Evolutionary conservation across 208 protist genomes (phyloP), one percentile per base, ranked within the genome.

Genomic region (Angomonas ambiguus): DNA sequence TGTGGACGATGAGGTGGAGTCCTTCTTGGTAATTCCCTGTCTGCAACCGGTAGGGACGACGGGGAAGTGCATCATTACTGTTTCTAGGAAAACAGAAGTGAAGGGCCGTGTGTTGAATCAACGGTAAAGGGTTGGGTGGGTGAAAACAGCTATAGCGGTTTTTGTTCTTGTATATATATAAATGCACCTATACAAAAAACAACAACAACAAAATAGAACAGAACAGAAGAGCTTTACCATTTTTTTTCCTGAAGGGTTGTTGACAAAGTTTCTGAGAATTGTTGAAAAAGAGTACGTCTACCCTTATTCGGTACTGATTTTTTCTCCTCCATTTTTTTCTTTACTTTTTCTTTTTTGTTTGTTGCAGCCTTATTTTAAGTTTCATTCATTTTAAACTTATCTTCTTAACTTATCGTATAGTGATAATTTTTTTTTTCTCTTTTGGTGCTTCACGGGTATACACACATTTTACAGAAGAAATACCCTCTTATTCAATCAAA

Each of bases 21-120:
- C 91, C 10, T 24, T 91, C 35, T 42, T 96, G 27, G 51, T 93
- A 30, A 79, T 96, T 27, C 85, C 91, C 10, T 92, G 82, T 65
- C 65, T 96, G 34, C 87, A 94, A 71, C 91, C 91, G 20, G 76
- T 82, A 11, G 84, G 90, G 6, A 79, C 83, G 0, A 33, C 62
- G n/a, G 88, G 80, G 18, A 65, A 49, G 10, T 85, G 85, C 55
- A 51, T 81, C 4, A 72, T 94, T 11, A 82, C 70, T 10, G 74
- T 92, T 1, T 76, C 80, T 2, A 71, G 76, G 6, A n/a, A 30
- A 30, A 28, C 10, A 31, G 27, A 59, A 25, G 53, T 34, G 24
- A 30, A 59, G 24, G 53, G 27, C 10, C 53, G 53, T 8, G 6
- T 59, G 11, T 25, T 59, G 24, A 53, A 53, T 24, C 45, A 53